phyloP scores from a whole-genome alignment of 441 rosid species.

The Euphorbia corollata region DNA sequence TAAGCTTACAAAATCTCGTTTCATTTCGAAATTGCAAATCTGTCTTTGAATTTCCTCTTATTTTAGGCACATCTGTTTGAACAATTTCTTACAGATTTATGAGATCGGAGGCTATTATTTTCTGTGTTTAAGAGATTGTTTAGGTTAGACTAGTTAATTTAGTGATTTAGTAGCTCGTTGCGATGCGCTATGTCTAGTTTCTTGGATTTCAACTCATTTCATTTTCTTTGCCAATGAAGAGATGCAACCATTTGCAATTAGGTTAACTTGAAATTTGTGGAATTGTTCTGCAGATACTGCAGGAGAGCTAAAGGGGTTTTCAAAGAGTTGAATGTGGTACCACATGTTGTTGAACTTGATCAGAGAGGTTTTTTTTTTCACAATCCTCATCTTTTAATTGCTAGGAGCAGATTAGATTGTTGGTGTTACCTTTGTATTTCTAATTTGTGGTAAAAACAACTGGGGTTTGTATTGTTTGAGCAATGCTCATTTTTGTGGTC shows the following conservation, averaged over 20 bases:
- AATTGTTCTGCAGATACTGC: slow-evolving; percentile 48
- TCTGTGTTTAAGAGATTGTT: background rate
- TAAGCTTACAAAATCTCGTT: background rate
- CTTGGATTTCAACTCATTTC: background rate
- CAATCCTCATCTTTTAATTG: background rate
- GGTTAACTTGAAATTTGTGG: background rate
- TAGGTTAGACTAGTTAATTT: background rate
- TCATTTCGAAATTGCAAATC: background rate
- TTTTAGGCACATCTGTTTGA: background rate
- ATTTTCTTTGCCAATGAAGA: background rate
- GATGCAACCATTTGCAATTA: background rate
- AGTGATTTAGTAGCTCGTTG: background rate
- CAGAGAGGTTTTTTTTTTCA: slow-evolving; percentile 39
- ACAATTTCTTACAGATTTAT: background rate
- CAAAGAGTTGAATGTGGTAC: slow-evolving; percentile 51
- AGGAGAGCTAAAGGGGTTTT: slow-evolving; percentile 67
- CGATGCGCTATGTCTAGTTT: background rate
- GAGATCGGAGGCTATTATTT: background rate
- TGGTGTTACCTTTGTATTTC: background rate
- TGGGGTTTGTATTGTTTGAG: background rate
- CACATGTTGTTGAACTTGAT: slow-evolving; percentile 70
- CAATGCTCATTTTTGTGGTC: background rate
- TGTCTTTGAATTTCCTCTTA: background rate
- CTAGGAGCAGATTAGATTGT: background rate
- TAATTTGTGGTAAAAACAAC: background rate